Base-by-base conservation (phyloP, 2,329 filamentous ascomycete genomes). In the Knoxdaviesia capensis region DNA sequence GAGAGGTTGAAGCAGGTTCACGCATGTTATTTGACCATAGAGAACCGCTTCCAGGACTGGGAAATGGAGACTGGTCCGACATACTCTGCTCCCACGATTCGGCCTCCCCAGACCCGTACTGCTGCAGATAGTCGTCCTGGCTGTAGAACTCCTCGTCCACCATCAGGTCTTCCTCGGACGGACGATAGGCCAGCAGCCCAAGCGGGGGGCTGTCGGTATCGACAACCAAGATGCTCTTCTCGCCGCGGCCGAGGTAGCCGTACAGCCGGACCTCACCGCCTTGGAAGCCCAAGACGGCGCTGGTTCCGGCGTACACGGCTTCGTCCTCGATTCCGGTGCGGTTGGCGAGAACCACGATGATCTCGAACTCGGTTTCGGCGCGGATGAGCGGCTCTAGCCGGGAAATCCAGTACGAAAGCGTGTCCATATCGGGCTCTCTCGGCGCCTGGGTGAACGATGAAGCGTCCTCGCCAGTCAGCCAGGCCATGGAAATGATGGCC, bases 401-500 rank as follows among this genome's bases (percentile, higher is more conserved):
- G 11, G 72, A 68, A 0, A 84, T 62, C 83, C 82, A 88, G 50
- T 88, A 88, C 0, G 71, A 69, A 6, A 88, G 53, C 0, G 80
- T 85, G 29, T 82, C 73, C 58, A 81, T 67, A 48, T 87, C 81
- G 0, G 80, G 79, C 40, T 75, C 69, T 1, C 65, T 53, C 0
- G 70, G 71, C 48, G 48, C 60, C 31, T 49, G 63, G 45, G 51
- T 72, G 52, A 62, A 74, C 6, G 45, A 44, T 11, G 51, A 62
- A 1, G 56, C 64, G 50, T 63, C 67, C 46, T 64, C 73, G 43
- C 55, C 62, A 2, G 80, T 84, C 32, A 82, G 62, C 82, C 81
- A 88, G 0, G 83, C 80, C 82, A 87, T 87, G 4, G 71, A 74
- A 0, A 88, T 49, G 33, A 86, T 71, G 2, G 83, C 74, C 0